Conservation (phyloP, 805 yeast genomes). For the Kuraishia molischiana region DNA sequence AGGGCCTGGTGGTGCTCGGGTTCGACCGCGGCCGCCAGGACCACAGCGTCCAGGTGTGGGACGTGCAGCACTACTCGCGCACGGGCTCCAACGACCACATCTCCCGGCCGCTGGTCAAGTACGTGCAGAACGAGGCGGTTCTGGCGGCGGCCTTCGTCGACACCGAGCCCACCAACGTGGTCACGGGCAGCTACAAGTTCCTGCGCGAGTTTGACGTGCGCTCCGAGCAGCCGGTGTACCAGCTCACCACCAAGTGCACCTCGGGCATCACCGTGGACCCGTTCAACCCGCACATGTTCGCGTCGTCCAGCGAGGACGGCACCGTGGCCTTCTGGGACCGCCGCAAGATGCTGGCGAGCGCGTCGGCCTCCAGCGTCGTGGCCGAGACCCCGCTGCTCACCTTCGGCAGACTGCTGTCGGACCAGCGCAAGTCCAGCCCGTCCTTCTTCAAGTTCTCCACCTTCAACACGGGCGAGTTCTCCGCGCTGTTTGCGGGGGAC, state of each 20-base stretch:
- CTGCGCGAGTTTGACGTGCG: slow-evolving; percentile 73
- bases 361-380: slow-evolving; percentile 9
- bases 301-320: slow-evolving; percentile 77
- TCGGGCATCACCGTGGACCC: slow-evolving; percentile 63
- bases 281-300: slow-evolving; percentile 53
- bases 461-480: slow-evolving; percentile 57
- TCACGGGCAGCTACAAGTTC: slow-evolving; percentile 71
- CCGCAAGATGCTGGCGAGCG: slow-evolving; percentile 35
- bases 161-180: slow-evolving; percentile 38
- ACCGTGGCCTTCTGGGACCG: slow-evolving; percentile 78
- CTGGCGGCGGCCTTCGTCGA: slow-evolving; percentile 60
- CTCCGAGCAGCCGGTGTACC: slow-evolving; percentile 53
- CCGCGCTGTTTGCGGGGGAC: slow-evolving; percentile 73
- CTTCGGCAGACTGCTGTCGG: slow-evolving; percentile 53
- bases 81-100: slow-evolving; percentile 37
- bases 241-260: slow-evolving; percentile 67
- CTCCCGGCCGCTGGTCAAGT: slow-evolving; percentile 44
- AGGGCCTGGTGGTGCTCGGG: slow-evolving; percentile 65
- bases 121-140: slow-evolving; percentile 66
- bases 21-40: slow-evolving; percentile 72
- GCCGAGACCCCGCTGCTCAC: slow-evolving; percentile 48
- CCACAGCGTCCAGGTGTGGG: slow-evolving; percentile 73
- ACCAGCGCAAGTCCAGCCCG: slow-evolving; percentile 44
- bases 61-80: slow-evolving; percentile 49
- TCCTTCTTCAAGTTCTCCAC: slow-evolving; percentile 67